phyloP scores from a whole-genome alignment of 1,284 basidiomycete genomes.

The Leccinum solheimii region DNA sequence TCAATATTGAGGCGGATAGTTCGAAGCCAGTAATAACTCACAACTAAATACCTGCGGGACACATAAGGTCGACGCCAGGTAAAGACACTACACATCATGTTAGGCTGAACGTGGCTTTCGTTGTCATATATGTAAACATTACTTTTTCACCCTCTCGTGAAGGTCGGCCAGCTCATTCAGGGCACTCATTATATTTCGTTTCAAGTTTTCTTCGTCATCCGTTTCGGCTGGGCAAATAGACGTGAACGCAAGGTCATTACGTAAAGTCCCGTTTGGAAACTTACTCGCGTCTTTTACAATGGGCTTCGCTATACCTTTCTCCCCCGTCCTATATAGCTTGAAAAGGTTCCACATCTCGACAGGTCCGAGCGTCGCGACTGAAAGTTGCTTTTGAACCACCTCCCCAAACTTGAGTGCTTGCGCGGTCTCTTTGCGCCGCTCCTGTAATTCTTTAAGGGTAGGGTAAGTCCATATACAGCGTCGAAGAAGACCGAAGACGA shows the following conservation, averaged over 20 bases:
- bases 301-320: slow-evolving; percentile 31
- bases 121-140: slow-evolving; percentile 21
- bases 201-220: slow-evolving; percentile 42
- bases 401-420: slow-evolving; percentile 54
- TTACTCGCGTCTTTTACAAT: slow-evolving; percentile 23
- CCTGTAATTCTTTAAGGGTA: slow-evolving; percentile 51
- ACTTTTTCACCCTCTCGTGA: slow-evolving; percentile 71
- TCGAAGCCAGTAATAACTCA: slow-evolving; percentile 29
- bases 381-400: slow-evolving; percentile 48
- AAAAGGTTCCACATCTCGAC: slow-evolving; percentile 56
- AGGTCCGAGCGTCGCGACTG: slow-evolving; percentile 47
- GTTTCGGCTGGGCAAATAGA: slow-evolving; percentile 6
- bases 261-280: not conserved
- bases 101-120: slow-evolving; percentile 4
- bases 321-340: slow-evolving; percentile 36
- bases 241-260: not conserved
- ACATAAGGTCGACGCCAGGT: slow-evolving; percentile 58
- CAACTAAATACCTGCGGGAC: slow-evolving; percentile 49
- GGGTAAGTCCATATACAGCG: slow-evolving; percentile 56
- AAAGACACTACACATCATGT: slow-evolving; percentile 47
- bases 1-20: not conserved
- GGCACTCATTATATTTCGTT: slow-evolving; percentile 41
- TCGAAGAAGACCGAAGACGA: slow-evolving; percentile 50
- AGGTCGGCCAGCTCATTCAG: slow-evolving; percentile 56
- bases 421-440: slow-evolving; percentile 47